phyloP scores from a whole-genome alignment of 2,329 filamentous ascomycete genomes.

The Penicillium sp. region DNA sequence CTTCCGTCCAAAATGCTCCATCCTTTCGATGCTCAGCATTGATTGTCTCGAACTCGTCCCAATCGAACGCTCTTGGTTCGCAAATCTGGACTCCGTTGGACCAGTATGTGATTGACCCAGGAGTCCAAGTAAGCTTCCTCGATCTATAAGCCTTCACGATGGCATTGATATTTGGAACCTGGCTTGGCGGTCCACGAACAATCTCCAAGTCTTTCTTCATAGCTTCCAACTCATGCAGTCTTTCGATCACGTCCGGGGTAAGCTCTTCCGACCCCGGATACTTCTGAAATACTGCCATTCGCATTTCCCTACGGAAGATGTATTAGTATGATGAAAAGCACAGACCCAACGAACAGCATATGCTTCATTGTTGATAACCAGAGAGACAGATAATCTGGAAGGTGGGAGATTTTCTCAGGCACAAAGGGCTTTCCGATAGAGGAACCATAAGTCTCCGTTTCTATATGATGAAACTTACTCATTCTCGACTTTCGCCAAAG shows the following conservation, averaged over 20 bases:
- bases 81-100: background rate
- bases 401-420: too few relatives aligned
- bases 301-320: background rate
- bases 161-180: background rate
- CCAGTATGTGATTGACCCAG: slow-evolving; percentile 4
- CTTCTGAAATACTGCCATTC: background rate
- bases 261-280: background rate
- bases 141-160: background rate
- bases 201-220: background rate
- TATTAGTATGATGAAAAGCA: too few relatives aligned
- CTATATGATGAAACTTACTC: background rate
- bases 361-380: too few relatives aligned
- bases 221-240: background rate
- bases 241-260: background rate
- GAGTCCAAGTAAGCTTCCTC: background rate
- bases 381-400: too few relatives aligned
- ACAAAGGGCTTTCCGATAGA: background rate
- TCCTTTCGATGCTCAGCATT: background rate
- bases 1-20: slow-evolving; percentile 5
- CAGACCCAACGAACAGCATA: too few relatives aligned
- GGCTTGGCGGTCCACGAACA: background rate
- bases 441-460: too few relatives aligned
- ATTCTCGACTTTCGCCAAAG: background rate
- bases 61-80: slow-evolving; percentile 5
- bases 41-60: slow-evolving; percentile 5